Base-by-base conservation (phyloP, 176 grass and related monocot genomes). In the Leersia perrieri region DNA sequence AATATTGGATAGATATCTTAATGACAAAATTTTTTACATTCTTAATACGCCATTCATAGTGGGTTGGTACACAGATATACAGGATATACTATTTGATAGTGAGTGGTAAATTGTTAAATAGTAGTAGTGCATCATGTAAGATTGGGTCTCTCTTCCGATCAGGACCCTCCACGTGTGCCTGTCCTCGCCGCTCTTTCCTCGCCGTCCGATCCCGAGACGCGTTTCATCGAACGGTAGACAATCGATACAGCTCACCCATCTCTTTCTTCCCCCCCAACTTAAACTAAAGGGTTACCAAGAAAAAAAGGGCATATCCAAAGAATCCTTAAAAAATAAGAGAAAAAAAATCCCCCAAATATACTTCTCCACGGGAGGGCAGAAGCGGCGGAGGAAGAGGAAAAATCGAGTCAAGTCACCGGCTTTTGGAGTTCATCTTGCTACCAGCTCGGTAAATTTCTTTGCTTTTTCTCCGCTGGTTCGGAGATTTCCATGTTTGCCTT, bases 401-500 rank as follows among this genome's bases (percentile, higher is more conserved):
- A 80, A 28, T 78, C 74, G 35, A 66, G 13, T 45, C 73, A 58
- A 58, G 5, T 25, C 5, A n/a, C 53, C 2, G 2, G 3, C n/a
- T n/a, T 57, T 58, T 25, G 44, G 68, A 73, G 80, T 45, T 76
- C 72, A 22, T 33, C 28, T 66, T 44, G 58, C 63, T 34, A 23
- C 71, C 7, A 25, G 40, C 75, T 27, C 33, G 76, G 76, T 80
- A 84, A 80, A 78, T 66, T 18, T 18, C 75, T 13, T 3, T 20
- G 61, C 61, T 31, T 13, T 47, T 26, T 25, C 25, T 7, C 72
- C 57, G 33, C 77, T 7, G 75, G 51, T 15, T 60, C 31, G 69
- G 36, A 69, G 69, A 70, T 64, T 58, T 33, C 66, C 15, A 14
- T 79, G 42, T 20, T 20, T 25, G 29, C 9, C 58, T 73, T 9